Conservation (phyloP, 2,329 filamentous ascomycete genomes). For the Fusarium sp. region DNA sequence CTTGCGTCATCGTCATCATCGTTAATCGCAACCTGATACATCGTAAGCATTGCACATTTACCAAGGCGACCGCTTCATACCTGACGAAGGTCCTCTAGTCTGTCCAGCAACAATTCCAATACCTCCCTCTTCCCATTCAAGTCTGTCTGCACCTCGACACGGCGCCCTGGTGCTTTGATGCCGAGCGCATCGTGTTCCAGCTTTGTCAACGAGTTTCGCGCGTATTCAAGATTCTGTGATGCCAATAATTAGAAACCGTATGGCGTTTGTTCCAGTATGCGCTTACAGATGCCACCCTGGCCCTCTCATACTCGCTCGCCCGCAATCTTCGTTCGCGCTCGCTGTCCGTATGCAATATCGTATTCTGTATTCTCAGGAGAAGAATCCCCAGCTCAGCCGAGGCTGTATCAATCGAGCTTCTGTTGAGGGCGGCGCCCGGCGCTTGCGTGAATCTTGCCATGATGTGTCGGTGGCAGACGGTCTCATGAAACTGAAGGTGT, state of each 20-base stretch:
- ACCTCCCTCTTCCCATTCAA: constrained; percentile 73
- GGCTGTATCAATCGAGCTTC: constrained; percentile 45
- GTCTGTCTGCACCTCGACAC: constrained; percentile 71
- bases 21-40: constrained; percentile 47
- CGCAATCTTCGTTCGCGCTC: constrained; percentile 69
- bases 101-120: constrained; percentile 73
- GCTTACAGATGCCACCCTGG: constrained; percentile 56
- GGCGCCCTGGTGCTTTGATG: constrained; percentile 69
- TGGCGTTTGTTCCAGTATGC: constrained; percentile 40
- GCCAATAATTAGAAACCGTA: constrained; percentile 8
- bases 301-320: constrained; percentile 74
- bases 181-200: constrained; percentile 76
- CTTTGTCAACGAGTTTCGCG: constrained; percentile 74
- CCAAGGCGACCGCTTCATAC: constrained; percentile 48
- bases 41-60: constrained; percentile 19
- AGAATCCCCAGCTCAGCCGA: constrained; percentile 70
- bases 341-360: constrained; percentile 70
- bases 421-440: constrained; percentile 15
- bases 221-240: constrained; percentile 76
- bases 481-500: constrained; percentile 22
- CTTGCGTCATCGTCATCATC: constrained; percentile 55
- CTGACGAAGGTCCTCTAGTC: constrained; percentile 76
- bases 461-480: constrained; percentile 15
- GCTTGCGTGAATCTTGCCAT: constrained; percentile 47
- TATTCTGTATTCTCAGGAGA: constrained; percentile 73